Evolutionary conservation across 2,329 filamentous ascomycete genomes (phyloP).

Genomic region (Fonsecaea multimorphosa): DNA sequence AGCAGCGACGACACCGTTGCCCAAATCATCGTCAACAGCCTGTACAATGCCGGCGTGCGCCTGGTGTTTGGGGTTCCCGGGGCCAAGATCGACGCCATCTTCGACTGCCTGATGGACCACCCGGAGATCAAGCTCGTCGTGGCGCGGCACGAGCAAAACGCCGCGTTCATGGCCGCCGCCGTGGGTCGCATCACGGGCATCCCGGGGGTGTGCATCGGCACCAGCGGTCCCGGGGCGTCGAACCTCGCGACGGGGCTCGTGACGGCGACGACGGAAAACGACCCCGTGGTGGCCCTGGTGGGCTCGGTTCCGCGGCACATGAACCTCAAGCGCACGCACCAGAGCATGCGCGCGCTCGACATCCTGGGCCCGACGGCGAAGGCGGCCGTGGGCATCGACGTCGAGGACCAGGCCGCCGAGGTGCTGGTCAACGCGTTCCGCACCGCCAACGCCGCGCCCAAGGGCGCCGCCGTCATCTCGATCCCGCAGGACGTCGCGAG

Average conservation of each 20-base stretch:
- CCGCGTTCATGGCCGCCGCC: conserved; percentile 58
- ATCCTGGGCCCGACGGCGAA: conserved; percentile 55
- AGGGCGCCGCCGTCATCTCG: conserved; percentile 53
- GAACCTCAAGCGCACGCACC: conserved; percentile 56
- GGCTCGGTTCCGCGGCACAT: conserved; percentile 54
- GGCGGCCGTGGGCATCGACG: conserved; percentile 50
- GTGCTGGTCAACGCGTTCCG: conserved; percentile 56
- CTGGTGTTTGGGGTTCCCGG: conserved; percentile 50
- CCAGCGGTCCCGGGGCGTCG: conserved; percentile 55
- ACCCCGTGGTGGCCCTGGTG: conserved; percentile 57
- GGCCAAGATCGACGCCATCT: conserved; percentile 53
- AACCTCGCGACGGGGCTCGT: conserved; percentile 56
- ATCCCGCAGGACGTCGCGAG: conserved; percentile 55
- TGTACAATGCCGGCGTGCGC: conserved; percentile 52
- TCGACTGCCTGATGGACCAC: conserved; percentile 55
- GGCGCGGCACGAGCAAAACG: conserved; percentile 58
- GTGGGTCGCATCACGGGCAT: conserved; percentile 55
- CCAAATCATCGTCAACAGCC: conserved; percentile 39
- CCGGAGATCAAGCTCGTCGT: conserved; percentile 56
- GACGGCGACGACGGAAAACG: conserved; percentile 57
- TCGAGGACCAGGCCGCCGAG: conserved; percentile 57
- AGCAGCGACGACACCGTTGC: conserved; percentile 37
- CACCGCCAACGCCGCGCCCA: conserved; percentile 49
- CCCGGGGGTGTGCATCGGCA: conserved; percentile 56
- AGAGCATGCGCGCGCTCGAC: conserved; percentile 54